phyloP scores from a whole-genome alignment of 2,329 filamentous ascomycete species.

The Curvularia spicifera region DNA sequence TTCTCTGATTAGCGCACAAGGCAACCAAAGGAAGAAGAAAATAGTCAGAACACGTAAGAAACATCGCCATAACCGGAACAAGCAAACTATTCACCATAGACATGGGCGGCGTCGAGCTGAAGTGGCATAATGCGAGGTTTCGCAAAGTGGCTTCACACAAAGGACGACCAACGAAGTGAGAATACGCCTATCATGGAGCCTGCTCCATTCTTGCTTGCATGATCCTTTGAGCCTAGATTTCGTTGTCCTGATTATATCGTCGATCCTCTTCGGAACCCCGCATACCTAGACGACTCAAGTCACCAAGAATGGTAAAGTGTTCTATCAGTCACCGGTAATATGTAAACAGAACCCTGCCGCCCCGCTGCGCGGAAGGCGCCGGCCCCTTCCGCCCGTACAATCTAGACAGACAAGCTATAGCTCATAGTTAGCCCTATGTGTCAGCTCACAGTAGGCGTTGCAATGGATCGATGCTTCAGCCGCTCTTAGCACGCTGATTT shows the following conservation, averaged over 20 bases:
- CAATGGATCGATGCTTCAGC: not conserved
- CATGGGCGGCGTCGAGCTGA: not conserved
- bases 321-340: not conserved
- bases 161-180: not conserved
- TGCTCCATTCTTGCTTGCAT: not conserved
- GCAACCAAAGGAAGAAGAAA: not conserved
- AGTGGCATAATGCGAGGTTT: not conserved
- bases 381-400: not conserved
- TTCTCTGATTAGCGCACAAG: not conserved
- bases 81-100: not conserved
- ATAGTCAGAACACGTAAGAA: not conserved
- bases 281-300: not conserved
- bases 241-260: not conserved
- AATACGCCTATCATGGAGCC: not conserved
- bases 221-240: not conserved
- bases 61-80: not conserved
- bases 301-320: not conserved
- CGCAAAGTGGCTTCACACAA: not conserved
- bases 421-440: not conserved
- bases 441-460: not conserved
- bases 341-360: not conserved
- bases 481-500: not conserved
- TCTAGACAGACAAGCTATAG: conserved; percentile 1
- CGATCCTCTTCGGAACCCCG: not conserved
- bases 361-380: not conserved